A percentile compares a stretch with the other conserved stretches of the same genome.
phyloP scores from a whole-genome alignment of 164 flowering plant genomes.

The Platanus orientalis region DNA sequence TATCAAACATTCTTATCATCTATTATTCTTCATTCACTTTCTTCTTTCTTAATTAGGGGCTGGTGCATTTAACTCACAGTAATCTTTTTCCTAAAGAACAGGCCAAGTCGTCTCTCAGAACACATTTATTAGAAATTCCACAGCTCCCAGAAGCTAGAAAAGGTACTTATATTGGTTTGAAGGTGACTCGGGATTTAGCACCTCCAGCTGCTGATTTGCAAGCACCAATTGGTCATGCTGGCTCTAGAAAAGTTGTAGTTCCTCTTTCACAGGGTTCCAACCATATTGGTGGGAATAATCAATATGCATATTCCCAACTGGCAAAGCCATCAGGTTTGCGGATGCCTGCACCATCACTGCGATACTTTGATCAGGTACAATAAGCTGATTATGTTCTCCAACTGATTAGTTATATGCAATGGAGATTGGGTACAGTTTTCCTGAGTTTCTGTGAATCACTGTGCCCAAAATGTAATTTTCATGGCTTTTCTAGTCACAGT shows the following conservation, averaged over 20 bases:
- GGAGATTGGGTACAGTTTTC: not conserved
- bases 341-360: not conserved
- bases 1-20: too few species aligned
- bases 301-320: constrained; percentile 21
- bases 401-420: not conserved
- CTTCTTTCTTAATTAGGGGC: not conserved
- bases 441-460: not conserved
- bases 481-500: not conserved
- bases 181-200: constrained; percentile 12
- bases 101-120: constrained; percentile 23
- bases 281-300: constrained; percentile 20
- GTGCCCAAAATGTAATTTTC: not conserved
- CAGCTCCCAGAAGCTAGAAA: constrained; percentile 16
- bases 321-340: constrained; percentile 67
- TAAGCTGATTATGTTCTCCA: not conserved
- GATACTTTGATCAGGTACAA: constrained; percentile 46
- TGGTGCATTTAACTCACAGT: not conserved
- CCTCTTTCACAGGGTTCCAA: constrained; percentile 22
- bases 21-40: not conserved
- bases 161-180: constrained; percentile 11
- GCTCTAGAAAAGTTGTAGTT: constrained; percentile 12
- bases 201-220: constrained; percentile 16
- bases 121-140: constrained; percentile 15
- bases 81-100: constrained; percentile 14
- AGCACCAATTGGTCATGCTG: constrained; percentile 15